phyloP scores from a whole-genome alignment of 2,329 filamentous ascomycete species.

The Samsoniella hepiali region DNA sequence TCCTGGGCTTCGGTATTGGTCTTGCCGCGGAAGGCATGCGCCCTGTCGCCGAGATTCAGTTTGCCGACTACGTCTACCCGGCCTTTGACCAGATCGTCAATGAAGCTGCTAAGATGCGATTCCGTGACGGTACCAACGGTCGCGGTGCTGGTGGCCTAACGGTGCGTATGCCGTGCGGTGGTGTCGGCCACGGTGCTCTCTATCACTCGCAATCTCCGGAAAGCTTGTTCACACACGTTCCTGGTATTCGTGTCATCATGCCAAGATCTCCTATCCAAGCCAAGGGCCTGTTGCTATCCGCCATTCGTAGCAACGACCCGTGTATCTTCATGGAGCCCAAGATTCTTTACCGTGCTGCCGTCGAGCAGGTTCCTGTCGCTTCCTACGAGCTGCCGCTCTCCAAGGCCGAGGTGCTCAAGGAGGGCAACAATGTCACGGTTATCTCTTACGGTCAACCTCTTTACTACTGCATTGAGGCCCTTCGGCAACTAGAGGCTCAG shows the following conservation, averaged over 20 bases:
- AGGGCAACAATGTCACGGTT: constrained; percentile 76
- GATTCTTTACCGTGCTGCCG: constrained; percentile 83
- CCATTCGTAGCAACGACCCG: constrained; percentile 78
- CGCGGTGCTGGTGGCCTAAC: constrained; percentile 73
- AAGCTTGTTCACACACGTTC: constrained; percentile 81
- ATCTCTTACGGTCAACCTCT: constrained; percentile 87
- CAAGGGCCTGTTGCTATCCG: constrained; percentile 76
- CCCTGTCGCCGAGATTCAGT: constrained; percentile 91
- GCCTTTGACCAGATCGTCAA: constrained; percentile 94
- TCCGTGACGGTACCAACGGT: constrained; percentile 61
- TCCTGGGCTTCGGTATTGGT: constrained; percentile 90
- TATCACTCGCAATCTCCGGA: constrained; percentile 91
- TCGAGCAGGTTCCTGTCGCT: constrained; percentile 82
- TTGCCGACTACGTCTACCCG: constrained; percentile 90
- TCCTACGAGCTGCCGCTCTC: constrained; percentile 80
- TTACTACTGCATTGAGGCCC: constrained; percentile 76
- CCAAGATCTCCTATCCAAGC: constrained; percentile 83
- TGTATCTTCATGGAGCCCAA: constrained; percentile 95
- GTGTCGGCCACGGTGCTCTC: constrained; percentile 82
- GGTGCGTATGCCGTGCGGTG: constrained; percentile 85
- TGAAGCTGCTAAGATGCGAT: constrained; percentile 85
- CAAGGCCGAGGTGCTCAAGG: constrained; percentile 79
- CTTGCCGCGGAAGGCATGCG: constrained; percentile 87
- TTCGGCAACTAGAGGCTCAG: constrained; percentile 71
- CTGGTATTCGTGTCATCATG: constrained; percentile 80